phyloP scores from a whole-genome alignment of 2,329 filamentous ascomycete species.

The Diplodia sapinea region DNA sequence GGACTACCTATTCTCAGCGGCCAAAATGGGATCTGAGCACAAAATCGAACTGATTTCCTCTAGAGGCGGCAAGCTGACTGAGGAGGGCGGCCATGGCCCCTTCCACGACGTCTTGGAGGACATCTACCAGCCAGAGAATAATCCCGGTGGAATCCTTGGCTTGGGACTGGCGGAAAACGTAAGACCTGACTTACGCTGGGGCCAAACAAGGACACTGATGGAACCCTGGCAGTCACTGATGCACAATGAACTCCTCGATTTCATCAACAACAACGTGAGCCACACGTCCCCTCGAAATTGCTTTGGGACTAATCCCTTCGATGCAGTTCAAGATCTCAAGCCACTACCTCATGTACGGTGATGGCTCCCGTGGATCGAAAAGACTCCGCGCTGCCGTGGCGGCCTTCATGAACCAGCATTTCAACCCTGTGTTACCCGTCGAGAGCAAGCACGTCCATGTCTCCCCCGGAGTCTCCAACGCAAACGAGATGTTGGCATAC shows the following conservation, averaged over 20 bases:
- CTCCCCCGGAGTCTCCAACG: slow-evolving; percentile 49
- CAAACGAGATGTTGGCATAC: slow-evolving; percentile 53
- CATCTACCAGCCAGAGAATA: slow-evolving; percentile 51
- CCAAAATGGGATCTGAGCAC: not conserved
- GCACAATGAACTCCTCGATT: slow-evolving; percentile 53
- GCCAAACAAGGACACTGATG: not conserved
- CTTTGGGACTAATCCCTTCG: not conserved
- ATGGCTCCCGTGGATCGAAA: slow-evolving; percentile 49
- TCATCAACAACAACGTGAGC: slow-evolving; percentile 49
- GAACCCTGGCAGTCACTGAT: slow-evolving; percentile 46
- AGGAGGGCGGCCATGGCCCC: not conserved
- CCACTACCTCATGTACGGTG: slow-evolving; percentile 50
- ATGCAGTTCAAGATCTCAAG: slow-evolving; percentile 8
- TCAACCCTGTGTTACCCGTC: slow-evolving; percentile 47
- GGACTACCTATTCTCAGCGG: fast-evolving
- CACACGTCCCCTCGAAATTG: slow-evolving; percentile 32
- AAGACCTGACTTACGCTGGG: not conserved
- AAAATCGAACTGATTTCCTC: not conserved
- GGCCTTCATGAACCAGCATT: slow-evolving; percentile 50
- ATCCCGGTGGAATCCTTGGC: slow-evolving; percentile 56
- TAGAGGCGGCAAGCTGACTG: not conserved
- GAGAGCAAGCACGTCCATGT: slow-evolving; percentile 47
- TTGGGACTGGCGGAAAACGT: slow-evolving; percentile 61
- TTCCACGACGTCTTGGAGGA: slow-evolving; percentile 50
- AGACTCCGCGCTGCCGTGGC: slow-evolving; percentile 50